phyloP scores from a whole-genome alignment of 371 early-diverging fungal species.

The Nematocida homosporus region DNA sequence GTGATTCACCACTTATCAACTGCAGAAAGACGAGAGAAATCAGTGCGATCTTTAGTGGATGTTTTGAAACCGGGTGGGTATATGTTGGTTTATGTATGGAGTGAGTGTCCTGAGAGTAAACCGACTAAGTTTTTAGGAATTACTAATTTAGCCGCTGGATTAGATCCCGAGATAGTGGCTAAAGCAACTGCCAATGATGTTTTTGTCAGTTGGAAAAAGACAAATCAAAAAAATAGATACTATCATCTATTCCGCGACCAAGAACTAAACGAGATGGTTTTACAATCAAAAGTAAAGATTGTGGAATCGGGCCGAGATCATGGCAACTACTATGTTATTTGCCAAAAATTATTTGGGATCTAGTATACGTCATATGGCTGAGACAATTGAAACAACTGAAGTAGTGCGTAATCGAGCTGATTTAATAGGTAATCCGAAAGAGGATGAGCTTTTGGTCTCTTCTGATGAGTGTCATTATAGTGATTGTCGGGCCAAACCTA shows the following conservation, averaged over 20 bases:
- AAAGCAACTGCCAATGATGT: slow-evolving; percentile 47
- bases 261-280: slow-evolving; percentile 35
- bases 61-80: slow-evolving; percentile 57
- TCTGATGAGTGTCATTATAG: background rate
- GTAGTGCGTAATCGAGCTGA: background rate
- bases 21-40: slow-evolving; percentile 51
- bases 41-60: slow-evolving; percentile 54
- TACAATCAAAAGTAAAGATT: background rate
- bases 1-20: slow-evolving; percentile 67
- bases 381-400: slow-evolving; percentile 7
- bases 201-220: slow-evolving; percentile 62
- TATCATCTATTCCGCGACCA: slow-evolving; percentile 60
- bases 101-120: slow-evolving; percentile 44
- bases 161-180: background rate
- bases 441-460: background rate
- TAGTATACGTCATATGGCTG: background rate
- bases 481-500: slow-evolving; percentile 46
- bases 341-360: slow-evolving; percentile 11
- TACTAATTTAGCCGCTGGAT: background rate
- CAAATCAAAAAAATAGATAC: slow-evolving; percentile 58
- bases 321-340: slow-evolving; percentile 48
- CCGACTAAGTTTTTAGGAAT: slow-evolving; percentile 60
- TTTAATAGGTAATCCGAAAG: background rate
- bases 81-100: slow-evolving; percentile 66
- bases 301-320: slow-evolving; percentile 44